These are phyloP conservation scores for Trichomonas gallinae DNA, from an alignment of 208 protist species.

Conservation along the genomic window DNA sequence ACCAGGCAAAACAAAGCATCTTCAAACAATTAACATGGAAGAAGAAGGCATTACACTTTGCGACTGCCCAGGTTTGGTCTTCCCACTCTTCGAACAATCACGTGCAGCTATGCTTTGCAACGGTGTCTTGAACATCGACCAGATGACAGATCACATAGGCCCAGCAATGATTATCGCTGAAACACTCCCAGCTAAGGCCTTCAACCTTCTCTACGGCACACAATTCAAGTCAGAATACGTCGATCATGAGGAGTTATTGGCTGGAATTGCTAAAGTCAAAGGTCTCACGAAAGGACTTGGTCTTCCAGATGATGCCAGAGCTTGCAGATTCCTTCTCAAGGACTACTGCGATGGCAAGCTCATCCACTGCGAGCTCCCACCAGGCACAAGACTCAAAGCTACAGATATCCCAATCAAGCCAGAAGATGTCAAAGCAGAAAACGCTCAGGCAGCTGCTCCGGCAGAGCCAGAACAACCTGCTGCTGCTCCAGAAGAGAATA, in stretches of 20 bases:
- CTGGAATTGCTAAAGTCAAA: not conserved
- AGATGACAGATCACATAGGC: not conserved
- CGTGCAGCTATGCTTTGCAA: not conserved
- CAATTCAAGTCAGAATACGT: not conserved
- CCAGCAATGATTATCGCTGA: not conserved
- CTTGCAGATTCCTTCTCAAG: not conserved
- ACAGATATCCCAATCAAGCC: not conserved
- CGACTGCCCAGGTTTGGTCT: constrained; percentile 17
- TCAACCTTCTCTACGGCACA: not conserved
- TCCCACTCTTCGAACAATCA: not conserved
- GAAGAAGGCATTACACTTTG: constrained; percentile 25
- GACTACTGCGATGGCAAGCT: constrained; percentile 16
- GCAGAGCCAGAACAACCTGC: not conserved
- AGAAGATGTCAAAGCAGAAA: no score
- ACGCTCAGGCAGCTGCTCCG: not conserved
- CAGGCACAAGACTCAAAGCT: not conserved
- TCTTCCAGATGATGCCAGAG: not conserved
- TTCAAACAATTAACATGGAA: constrained; percentile 21
- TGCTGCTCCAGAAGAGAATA: not conserved
- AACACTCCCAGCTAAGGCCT: not conserved
- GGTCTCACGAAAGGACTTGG: not conserved
- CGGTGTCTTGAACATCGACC: not conserved
- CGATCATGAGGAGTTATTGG: not conserved
- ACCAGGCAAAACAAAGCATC: constrained; percentile 24
- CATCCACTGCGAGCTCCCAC: not conserved